Evolutionary conservation across 2,329 filamentous ascomycete genomes (phyloP), one percentile per base, ranked within the genome.

Genomic region (Paecilomyces variotii): DNA sequence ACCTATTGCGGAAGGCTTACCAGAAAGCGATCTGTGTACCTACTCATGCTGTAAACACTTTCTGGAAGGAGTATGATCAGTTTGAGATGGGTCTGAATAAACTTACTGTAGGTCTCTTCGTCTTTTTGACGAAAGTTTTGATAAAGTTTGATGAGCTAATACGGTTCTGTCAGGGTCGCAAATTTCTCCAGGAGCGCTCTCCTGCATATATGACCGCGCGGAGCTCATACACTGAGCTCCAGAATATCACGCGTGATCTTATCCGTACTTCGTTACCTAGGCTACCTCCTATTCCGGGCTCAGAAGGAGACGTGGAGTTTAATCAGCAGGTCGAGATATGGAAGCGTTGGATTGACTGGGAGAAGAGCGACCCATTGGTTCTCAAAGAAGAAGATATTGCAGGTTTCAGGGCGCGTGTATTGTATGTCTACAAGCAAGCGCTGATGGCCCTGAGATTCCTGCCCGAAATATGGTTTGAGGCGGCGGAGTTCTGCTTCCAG

Each of bases 61-160:
- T 99, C 12, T 99, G 94, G 95, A 96, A 95, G 72, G 93, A 99
- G 69, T 99, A 99, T 70, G 92, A 97, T 72, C 87, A 90, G 65
- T 99, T 99, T 69, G 94, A 99, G 76, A 91, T 94, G 84, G 85
- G 87, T 4, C 76, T 97, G 59, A 97, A 97, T 79, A 97, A 96
- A 74, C 84, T 91, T 64, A 95, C 91, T 50, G 90, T 92, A 81
- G 60, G 52, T 45, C 51, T 19, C 28, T 14, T 30, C 19, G n/a
- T 35, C 11, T 24, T 12, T n/a, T 10, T 9, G 30, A 35, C 6
- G n/a, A n/a, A 51, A 52, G 19, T 19, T 19, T 19, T 19, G 19
- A 19, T 19, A 19, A 19, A 19, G 32, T 24, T n/a, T 26, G 49
- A 39, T 57, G 53, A 45, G 19, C 56, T 62, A 58, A 64, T 34